These are phyloP conservation scores for Solanum rostratum DNA, from an alignment of 257 asterid genomes.

Conservation along the genomic window DNA sequence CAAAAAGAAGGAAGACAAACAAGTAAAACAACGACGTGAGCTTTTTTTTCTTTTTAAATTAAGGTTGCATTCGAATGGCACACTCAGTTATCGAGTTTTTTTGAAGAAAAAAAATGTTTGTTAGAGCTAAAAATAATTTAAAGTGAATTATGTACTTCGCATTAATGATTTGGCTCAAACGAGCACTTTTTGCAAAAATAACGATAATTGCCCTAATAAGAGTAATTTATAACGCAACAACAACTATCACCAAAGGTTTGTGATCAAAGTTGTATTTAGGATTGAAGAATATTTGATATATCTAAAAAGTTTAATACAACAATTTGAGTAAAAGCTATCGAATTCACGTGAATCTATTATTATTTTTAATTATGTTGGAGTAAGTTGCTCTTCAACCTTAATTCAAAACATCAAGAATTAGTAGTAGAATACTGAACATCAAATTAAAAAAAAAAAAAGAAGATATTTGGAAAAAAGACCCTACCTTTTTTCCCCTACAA, in stretches of 20 bases:
- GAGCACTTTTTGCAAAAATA: not conserved
- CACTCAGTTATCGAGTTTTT: not conserved
- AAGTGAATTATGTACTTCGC: not conserved
- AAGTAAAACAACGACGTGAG: not conserved
- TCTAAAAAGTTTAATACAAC: no score
- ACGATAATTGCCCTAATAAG: not conserved
- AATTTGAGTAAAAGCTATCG: not conserved
- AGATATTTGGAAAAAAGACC: no score
- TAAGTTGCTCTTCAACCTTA: not conserved
- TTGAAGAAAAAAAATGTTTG: not conserved
- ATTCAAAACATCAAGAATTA: not conserved
- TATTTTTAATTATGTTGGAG: not conserved
- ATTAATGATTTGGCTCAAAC: not conserved
- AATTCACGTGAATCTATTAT: not conserved
- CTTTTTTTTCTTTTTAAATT: not conserved
- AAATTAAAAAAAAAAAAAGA: no score
- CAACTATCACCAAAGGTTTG: not conserved
- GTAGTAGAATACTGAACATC: not conserved
- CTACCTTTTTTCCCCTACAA: no score
- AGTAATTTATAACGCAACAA: not conserved
- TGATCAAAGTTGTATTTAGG: rapidly evolving
- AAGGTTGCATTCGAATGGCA: not conserved
- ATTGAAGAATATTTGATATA: not conserved
- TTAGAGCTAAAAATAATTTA: not conserved
- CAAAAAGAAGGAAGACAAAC: not conserved